Evolutionary conservation across 768 basidiomycete genomes (phyloP).

Genomic region (Cystofilobasidium bisporidii): DNA sequence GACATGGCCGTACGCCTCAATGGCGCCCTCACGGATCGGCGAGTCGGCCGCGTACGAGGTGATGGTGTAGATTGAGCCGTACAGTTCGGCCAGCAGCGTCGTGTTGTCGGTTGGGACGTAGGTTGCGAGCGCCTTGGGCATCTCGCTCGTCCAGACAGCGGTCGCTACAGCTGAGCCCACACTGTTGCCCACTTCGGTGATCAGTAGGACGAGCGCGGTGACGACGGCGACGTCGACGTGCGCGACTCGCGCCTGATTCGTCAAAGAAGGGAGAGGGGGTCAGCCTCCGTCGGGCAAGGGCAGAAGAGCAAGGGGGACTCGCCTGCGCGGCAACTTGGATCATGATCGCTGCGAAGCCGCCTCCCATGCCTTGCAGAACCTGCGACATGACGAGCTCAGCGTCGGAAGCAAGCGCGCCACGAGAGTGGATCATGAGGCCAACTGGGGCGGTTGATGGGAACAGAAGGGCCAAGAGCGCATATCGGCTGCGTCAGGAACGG

Average conservation of each 20-base stretch:
- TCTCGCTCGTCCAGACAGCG: not conserved
- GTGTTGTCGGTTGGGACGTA: conserved; percentile 48
- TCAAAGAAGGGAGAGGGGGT: no score
- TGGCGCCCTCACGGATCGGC: conserved; percentile 57
- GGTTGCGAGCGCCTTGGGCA: conserved; percentile 51
- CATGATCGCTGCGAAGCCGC: conserved; percentile 56
- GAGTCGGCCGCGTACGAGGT: conserved; percentile 43
- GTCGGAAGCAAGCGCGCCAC: conserved; percentile 48
- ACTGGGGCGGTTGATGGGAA: not conserved
- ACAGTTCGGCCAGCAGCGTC: conserved; percentile 46
- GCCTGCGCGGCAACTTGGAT: conserved; percentile 56
- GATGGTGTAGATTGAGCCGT: conserved; percentile 52
- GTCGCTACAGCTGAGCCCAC: conserved; percentile 39
- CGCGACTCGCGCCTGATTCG: conserved; percentile 55
- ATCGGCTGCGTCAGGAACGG: not conserved
- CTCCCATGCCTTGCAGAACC: conserved; percentile 63
- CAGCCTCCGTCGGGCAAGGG: no score
- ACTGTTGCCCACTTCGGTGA: conserved; percentile 46
- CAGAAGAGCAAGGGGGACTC: no score
- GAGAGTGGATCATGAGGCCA: conserved; percentile 60
- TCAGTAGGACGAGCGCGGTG: conserved; percentile 57
- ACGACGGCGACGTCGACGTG: conserved; percentile 59
- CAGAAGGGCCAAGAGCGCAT: not conserved
- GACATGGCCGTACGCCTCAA: conserved; percentile 45
- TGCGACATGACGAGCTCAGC: conserved; percentile 54